phyloP scores from a whole-genome alignment of 2,329 filamentous ascomycete species.

The Diaporthe eres region DNA sequence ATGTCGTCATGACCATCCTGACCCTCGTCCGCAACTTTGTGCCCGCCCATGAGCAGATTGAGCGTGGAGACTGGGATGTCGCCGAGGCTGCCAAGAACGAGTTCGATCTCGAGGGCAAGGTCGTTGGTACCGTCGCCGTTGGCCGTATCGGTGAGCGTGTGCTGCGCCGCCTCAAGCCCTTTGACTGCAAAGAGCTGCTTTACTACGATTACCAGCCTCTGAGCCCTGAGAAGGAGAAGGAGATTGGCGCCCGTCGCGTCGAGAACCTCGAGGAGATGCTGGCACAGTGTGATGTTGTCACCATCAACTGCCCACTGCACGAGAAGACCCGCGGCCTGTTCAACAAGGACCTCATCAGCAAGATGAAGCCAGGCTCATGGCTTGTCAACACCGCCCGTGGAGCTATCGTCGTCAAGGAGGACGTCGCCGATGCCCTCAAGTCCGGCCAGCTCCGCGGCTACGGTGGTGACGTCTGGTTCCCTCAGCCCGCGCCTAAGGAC shows the following conservation, averaged over 20 bases:
- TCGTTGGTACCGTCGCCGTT: constrained; percentile 96
- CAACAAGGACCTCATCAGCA: constrained; percentile 97
- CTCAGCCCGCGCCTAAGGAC: constrained; percentile 93
- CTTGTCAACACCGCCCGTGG: constrained; percentile 99
- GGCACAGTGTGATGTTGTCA: constrained; percentile 94
- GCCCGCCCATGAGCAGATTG: constrained; percentile 94
- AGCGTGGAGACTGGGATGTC: constrained; percentile 92
- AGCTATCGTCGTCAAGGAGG: constrained; percentile 99
- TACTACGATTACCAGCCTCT: constrained; percentile 99
- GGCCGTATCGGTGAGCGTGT: constrained; percentile 99
- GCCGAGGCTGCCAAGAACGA: constrained; percentile 98
- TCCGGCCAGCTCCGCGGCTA: constrained; percentile 91
- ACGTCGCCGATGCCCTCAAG: constrained; percentile 94
- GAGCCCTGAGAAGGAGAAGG: constrained; percentile 85
- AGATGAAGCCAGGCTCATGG: constrained; percentile 99
- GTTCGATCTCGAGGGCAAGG: constrained; percentile 97
- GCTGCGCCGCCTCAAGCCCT: constrained; percentile 93
- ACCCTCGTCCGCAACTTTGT: constrained; percentile 97
- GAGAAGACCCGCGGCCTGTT: constrained; percentile 97
- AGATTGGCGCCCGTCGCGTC: constrained; percentile 95
- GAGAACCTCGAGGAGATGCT: constrained; percentile 94
- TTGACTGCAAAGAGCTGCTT: constrained; percentile 99
- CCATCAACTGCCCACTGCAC: constrained; percentile 99
- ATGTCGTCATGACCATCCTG: constrained; percentile 99
- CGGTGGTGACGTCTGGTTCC: constrained; percentile 95